These are phyloP conservation scores for Dioscorea dumetorum DNA, from an alignment of 106 monocot species.

Conservation along the genomic window DNA sequence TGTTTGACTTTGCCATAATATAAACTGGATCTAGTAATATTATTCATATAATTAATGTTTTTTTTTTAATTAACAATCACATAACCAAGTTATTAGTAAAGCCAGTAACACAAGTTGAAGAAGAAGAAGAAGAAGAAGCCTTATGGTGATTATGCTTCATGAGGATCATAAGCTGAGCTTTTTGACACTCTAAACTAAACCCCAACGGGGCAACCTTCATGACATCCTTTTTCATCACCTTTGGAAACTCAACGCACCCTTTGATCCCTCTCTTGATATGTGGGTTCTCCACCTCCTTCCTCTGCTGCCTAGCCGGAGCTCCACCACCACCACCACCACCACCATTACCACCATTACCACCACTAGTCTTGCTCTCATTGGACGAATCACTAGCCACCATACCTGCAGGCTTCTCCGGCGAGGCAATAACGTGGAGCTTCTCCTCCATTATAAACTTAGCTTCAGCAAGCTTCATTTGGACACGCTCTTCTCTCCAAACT, in stretches of 20 bases:
- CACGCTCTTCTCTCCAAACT: slow-evolving; percentile 36
- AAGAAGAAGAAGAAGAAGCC: slow-evolving; percentile 9
- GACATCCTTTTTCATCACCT: slow-evolving; percentile 15
- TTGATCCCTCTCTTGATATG: slow-evolving; percentile 87
- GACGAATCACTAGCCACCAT: neutral
- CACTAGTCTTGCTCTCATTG: neutral
- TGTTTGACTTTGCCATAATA: neutral
- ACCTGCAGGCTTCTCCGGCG: neutral
- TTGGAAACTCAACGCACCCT: slow-evolving; percentile 80
- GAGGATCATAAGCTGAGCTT: slow-evolving; percentile 44
- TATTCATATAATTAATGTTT: neutral
- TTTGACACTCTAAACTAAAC: slow-evolving; percentile 50
- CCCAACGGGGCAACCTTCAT: slow-evolving; percentile 7
- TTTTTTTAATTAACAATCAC: slow-evolving; percentile 10
- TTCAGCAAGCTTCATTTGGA: slow-evolving; percentile 48
- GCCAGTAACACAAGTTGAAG: neutral
- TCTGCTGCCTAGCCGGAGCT: neutral
- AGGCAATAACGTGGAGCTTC: slow-evolving; percentile 19
- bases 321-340: neutral
- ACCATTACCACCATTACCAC: no score
- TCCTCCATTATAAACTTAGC: slow-evolving; percentile 38
- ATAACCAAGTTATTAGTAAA: slow-evolving; percentile 20
- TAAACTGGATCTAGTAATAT: neutral
- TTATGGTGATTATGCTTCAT: slow-evolving; percentile 14
- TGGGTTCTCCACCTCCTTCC: slow-evolving; percentile 65